Evolutionary conservation across 2,329 filamentous ascomycete genomes (phyloP).

Genomic region (Trichoderma atrobrunneum): DNA sequence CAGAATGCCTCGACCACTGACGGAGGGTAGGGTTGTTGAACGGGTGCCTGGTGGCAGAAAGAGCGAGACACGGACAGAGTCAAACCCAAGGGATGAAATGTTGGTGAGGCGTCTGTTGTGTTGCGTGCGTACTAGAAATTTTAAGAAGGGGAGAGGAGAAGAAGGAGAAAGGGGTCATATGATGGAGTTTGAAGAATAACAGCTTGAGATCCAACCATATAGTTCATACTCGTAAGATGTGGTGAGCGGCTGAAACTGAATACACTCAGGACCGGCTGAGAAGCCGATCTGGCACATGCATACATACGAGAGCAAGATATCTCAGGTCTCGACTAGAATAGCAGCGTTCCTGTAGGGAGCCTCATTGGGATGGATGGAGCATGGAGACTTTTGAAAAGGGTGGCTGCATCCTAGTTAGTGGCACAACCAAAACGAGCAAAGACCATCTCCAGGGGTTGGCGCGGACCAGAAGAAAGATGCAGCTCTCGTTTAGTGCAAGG

Average conservation of each 20-base stretch:
- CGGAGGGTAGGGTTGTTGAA: constrained; percentile 1
- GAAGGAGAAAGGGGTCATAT: background rate
- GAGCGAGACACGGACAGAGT: constrained; percentile 14
- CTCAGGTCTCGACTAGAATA: background rate
- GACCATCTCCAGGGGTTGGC: constrained; percentile 3
- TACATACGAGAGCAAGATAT: constrained; percentile 5
- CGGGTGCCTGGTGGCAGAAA: background rate
- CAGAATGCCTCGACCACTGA: background rate
- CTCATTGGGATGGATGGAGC: background rate
- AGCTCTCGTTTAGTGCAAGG: constrained; percentile 6
- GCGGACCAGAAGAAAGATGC: constrained; percentile 10
- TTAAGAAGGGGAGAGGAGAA: background rate
- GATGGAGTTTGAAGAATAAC: background rate
- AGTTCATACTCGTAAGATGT: background rate
- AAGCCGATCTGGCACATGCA: constrained; percentile 14
- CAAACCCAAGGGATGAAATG: constrained; percentile 16
- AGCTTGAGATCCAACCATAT: background rate
- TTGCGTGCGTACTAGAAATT: background rate
- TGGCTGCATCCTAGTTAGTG: background rate
- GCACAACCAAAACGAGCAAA: constrained; percentile 17
- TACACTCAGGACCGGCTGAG: background rate
- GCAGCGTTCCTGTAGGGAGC: constrained; percentile 1
- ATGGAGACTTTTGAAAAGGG: constrained; percentile 11
- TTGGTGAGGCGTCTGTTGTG: constrained; percentile 3
- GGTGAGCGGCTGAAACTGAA: background rate